Conservation (phyloP, 2,329 filamentous ascomycete genomes). For the Diplodia sapinea region DNA sequence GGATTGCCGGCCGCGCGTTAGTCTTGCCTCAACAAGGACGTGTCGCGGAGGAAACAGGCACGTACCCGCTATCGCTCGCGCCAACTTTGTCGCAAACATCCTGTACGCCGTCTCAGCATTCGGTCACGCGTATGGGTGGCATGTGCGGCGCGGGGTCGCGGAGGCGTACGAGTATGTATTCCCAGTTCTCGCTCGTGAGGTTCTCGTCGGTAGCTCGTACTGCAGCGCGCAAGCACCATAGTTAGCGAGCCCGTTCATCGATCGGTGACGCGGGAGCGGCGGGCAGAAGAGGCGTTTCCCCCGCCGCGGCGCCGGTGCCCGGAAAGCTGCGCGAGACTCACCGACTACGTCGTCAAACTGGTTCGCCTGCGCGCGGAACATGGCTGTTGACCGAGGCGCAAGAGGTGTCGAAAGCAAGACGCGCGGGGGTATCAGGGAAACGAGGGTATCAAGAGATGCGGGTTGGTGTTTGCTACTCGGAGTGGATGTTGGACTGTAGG, state of each 20-base stretch:
- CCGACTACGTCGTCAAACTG: slow-evolving; percentile 73
- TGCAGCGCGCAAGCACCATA: slow-evolving; percentile 46
- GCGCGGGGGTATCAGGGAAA: slow-evolving; percentile 23
- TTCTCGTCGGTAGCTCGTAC: slow-evolving; percentile 96
- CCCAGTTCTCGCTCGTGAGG: slow-evolving; percentile 82
- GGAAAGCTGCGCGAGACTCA: slow-evolving; percentile 49
- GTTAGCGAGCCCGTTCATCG: slow-evolving; percentile 8
- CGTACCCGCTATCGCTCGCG: slow-evolving; percentile 54
- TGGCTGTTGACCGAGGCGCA: slow-evolving; percentile 37
- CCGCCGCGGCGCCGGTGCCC: slow-evolving; percentile 20
- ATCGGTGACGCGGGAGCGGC: slow-evolving; percentile 2
- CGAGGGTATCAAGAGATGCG: not conserved
- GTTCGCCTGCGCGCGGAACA: slow-evolving; percentile 65
- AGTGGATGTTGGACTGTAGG: not conserved
- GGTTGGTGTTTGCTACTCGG: not conserved
- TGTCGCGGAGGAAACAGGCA: slow-evolving; percentile 13
- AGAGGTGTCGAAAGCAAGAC: not conserved
- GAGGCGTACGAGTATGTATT: slow-evolving; percentile 65
- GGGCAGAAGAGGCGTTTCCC: slow-evolving; percentile 6
- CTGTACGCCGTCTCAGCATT: slow-evolving; percentile 41
- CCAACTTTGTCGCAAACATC: slow-evolving; percentile 67
- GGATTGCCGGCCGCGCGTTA: slow-evolving; percentile 15
- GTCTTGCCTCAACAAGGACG: not conserved
- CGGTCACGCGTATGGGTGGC: slow-evolving; percentile 11
- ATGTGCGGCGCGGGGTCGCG: slow-evolving; percentile 25